Evolutionary conservation across 441 rosid genomes (phyloP).

Genomic region (Melastoma candidum): DNA sequence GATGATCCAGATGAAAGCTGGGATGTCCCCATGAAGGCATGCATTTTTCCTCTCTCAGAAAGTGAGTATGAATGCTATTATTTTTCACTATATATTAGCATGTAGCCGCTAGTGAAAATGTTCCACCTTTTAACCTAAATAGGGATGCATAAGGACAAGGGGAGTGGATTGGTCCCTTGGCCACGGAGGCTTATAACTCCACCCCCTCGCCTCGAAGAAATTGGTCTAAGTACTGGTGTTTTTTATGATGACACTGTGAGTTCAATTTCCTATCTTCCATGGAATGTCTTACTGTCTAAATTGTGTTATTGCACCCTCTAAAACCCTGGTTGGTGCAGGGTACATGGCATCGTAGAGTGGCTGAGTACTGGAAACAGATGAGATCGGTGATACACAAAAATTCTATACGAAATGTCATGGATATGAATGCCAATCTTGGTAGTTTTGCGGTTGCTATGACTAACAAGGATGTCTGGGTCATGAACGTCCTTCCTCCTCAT

Average conservation of each 20-base stretch:
- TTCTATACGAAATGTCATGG: conserved; percentile 84
- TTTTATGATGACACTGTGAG: conserved; percentile 77
- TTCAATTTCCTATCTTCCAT: background rate
- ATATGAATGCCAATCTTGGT: conserved; percentile 86
- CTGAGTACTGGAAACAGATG: conserved; percentile 82
- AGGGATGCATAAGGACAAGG: conserved; percentile 82
- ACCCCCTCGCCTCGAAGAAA: conserved; percentile 79
- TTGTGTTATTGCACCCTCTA: conserved; percentile 6
- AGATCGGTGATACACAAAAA: conserved; percentile 59
- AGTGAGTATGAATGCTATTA: conserved; percentile 38
- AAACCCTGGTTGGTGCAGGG: conserved; percentile 34
- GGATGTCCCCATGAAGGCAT: conserved; percentile 84
- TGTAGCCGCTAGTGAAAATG: background rate
- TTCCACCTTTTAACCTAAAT: conserved; percentile 6
- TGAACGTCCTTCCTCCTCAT: conserved; percentile 75
- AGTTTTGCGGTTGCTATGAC: conserved; percentile 82
- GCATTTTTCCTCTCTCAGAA: conserved; percentile 69
- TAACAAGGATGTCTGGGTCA: conserved; percentile 82
- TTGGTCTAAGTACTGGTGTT: conserved; percentile 55
- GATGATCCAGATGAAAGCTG: conserved; percentile 82
- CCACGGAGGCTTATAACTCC: conserved; percentile 68
- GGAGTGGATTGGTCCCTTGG: conserved; percentile 81
- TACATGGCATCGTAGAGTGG: conserved; percentile 73
- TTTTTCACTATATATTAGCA: background rate
- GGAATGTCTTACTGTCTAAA: background rate